phyloP scores from a whole-genome alignment of 805 yeast genomes.

The Sugiyamaella qingdaonensis region DNA sequence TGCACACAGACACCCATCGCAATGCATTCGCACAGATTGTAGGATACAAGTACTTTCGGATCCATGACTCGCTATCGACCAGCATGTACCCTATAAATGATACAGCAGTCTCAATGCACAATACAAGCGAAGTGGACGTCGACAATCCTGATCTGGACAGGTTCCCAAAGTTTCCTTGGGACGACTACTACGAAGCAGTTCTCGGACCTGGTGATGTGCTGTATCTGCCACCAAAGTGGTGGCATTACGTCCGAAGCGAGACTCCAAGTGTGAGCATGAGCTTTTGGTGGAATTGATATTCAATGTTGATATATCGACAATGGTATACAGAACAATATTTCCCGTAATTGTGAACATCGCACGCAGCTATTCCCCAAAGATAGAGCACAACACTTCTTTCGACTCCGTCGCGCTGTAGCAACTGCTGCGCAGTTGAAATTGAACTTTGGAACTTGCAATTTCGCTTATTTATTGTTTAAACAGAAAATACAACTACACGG shows the following conservation, averaged over 20 bases:
- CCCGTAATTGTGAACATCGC: no score
- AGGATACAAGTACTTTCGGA: constrained; percentile 26
- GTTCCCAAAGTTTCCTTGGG: constrained; percentile 24
- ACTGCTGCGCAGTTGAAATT: no score
- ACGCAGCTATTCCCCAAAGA: no score
- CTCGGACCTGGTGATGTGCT: constrained; percentile 27
- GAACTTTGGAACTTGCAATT: background rate
- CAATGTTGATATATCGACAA: no score
- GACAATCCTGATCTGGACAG: constrained; percentile 16
- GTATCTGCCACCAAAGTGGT: constrained; percentile 28
- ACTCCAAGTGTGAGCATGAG: constrained; percentile 24
- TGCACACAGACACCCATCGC: constrained; percentile 24
- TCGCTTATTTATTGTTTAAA: constrained; percentile 17
- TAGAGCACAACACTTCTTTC: no score
- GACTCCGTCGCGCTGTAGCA: no score
- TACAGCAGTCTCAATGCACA: constrained; percentile 15
- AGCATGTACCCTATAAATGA: constrained; percentile 4
- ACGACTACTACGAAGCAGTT: constrained; percentile 21
- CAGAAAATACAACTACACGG: constrained; percentile 72
- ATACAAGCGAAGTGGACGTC: constrained; percentile 25
- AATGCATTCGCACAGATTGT: constrained; percentile 26
- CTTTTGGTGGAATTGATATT: constrained; percentile 23
- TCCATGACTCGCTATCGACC: constrained; percentile 17
- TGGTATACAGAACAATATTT: no score
- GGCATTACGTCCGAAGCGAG: constrained; percentile 27